These are phyloP conservation scores for Phlegmacium glaucopus DNA, from an alignment of 768 basidiomycete genomes.

Conservation along the genomic window DNA sequence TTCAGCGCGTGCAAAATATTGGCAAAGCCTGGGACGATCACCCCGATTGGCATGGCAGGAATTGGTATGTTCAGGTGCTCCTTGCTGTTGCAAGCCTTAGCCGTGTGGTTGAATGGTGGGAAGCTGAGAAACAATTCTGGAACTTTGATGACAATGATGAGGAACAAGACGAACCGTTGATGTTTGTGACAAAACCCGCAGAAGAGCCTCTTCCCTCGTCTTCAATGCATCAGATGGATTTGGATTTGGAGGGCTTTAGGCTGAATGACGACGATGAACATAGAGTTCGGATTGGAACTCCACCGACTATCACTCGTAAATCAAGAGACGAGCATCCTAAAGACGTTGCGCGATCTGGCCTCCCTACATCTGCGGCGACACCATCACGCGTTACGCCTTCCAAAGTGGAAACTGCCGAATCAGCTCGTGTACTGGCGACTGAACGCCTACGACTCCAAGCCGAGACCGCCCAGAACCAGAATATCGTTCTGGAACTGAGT, in stretches of 20 bases:
- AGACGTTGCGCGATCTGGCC: constrained; percentile 34
- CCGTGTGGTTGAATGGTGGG: constrained; percentile 99
- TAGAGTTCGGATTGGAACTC: constrained; percentile 41
- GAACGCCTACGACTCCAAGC: constrained; percentile 88
- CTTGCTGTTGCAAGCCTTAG: constrained; percentile 94
- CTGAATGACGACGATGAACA: constrained; percentile 53
- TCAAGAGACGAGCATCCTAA: constrained; percentile 58
- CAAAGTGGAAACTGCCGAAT: constrained; percentile 61
- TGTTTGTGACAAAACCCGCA: constrained; percentile 90
- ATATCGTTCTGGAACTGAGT: constrained; percentile 92
- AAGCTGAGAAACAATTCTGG: constrained; percentile 99
- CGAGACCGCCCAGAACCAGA: constrained; percentile 93
- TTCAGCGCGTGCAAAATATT: constrained; percentile 86
- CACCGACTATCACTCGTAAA: constrained; percentile 48
- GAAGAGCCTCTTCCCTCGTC: constrained; percentile 44
- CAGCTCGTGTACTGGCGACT: constrained; percentile 80
- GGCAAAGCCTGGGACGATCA: constrained; percentile 97
- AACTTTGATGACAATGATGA: constrained; percentile 93
- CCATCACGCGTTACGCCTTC: constrained; percentile 28
- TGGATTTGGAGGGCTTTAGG: constrained; percentile 42
- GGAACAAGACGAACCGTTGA: constrained; percentile 86
- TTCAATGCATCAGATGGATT: constrained; percentile 35
- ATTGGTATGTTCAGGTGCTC: constrained; percentile 97
- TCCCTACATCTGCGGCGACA: constrained; percentile 31
- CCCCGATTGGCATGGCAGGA: constrained; percentile 95